phyloP scores from a whole-genome alignment of 2,329 filamentous ascomycete genomes.

The Cytospora leucostoma region DNA sequence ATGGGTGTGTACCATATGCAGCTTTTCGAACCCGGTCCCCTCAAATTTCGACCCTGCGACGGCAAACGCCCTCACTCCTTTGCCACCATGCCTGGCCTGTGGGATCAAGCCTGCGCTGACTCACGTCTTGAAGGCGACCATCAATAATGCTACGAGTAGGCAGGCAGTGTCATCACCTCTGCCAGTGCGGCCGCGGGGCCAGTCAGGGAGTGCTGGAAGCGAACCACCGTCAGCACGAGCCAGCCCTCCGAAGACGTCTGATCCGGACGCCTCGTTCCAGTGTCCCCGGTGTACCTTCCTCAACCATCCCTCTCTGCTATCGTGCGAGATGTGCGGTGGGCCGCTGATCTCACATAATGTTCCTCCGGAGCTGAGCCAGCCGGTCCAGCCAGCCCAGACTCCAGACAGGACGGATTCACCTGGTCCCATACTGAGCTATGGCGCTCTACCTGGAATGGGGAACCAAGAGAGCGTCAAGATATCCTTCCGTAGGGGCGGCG shows the following conservation, averaged over 20 bases:
- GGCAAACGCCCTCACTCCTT: slow-evolving; percentile 74
- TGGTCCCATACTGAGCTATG: slow-evolving; percentile 62
- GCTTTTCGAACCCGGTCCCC: slow-evolving; percentile 88
- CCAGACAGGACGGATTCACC: slow-evolving; percentile 68
- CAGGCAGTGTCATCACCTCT: slow-evolving; percentile 36
- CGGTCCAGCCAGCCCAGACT: slow-evolving; percentile 38
- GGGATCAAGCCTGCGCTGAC: slow-evolving; percentile 88
- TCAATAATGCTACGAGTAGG: slow-evolving; percentile 69
- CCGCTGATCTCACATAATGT: slow-evolving; percentile 62
- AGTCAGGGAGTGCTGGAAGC: slow-evolving; percentile 23
- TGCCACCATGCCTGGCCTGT: slow-evolving; percentile 88
- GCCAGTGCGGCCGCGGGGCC: slow-evolving; percentile 35
- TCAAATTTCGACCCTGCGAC: slow-evolving; percentile 88
- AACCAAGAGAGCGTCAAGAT: slow-evolving; percentile 79
- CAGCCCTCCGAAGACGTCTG: slow-evolving; percentile 31
- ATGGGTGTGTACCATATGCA: slow-evolving; percentile 96
- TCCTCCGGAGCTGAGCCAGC: slow-evolving; percentile 43
- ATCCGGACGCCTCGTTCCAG: slow-evolving; percentile 50
- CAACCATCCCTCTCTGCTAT: slow-evolving; percentile 83
- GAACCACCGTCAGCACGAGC: slow-evolving; percentile 15
- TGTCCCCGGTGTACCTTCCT: slow-evolving; percentile 92
- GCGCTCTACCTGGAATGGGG: slow-evolving; percentile 48
- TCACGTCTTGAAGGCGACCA: slow-evolving; percentile 82
- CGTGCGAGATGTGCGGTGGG: slow-evolving; percentile 90
- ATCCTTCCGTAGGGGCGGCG: slow-evolving; percentile 86